Evolutionary conservation across 129 eudicot species (phyloP), one percentile per base, ranked within the genome.

Genomic region (Ambrosia artemisiifolia): DNA sequence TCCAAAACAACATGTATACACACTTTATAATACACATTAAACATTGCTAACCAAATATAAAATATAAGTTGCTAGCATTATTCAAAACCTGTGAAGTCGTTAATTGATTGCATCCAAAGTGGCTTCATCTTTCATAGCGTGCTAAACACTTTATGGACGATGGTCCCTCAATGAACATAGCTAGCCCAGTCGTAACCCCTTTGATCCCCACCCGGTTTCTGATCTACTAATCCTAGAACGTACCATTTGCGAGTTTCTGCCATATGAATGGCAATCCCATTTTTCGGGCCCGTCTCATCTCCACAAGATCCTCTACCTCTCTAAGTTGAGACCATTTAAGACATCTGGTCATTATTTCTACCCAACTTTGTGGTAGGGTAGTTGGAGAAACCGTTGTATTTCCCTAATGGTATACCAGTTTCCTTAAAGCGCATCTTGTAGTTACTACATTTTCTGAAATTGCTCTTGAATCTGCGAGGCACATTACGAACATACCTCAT

Each of bases 101-200:
- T n/a, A n/a, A n/a, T n/a, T 82, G 56, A 94, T 94, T 53, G 99
- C 99, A 77, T 88, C 97, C 78, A 94, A 59, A 11, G 99, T 94
- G 59, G 97, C 97, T 79, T 94, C 97, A 66, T 94, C 99, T 79
- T 94, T 94, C 44, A 97, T 88, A 77, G 99, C 96, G 81, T 90
- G 99, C 99, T 97, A 94, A 9, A 94, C 96, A 75, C 99, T 94
- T 86, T 97, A n/a, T 90, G 16, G 99, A 97, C 46, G 99, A 94
- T 19, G 99, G 99, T 24, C 99, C 99, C 82, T 94, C 99, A 47
- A 95, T 97, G 11, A 87, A 88, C 72, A 96, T 82, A 55, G 86
- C 78, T 0, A 87, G 88, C 74, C 81, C 78, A 0, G 88, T 87
- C 11, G 88, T 95, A 3, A 75, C 78, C 76, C 83, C 88, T 81